Evolutionary conservation across 106 monocot species (phyloP).

Genomic region (Dioscorea dumetorum): DNA sequence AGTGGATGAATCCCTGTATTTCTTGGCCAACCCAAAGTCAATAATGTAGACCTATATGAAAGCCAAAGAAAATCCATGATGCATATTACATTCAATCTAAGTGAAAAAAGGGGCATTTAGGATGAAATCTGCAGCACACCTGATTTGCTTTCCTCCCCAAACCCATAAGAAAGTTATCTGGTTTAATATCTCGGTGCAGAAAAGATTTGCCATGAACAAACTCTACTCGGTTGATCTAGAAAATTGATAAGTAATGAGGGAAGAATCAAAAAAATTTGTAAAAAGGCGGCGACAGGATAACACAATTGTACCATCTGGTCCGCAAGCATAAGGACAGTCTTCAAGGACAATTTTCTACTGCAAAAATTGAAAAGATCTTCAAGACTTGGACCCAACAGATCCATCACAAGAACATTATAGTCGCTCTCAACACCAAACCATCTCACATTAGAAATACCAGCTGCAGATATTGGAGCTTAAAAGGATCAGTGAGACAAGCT

Average conservation of each 20-base stretch:
- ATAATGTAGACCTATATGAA: conserved; percentile 19
- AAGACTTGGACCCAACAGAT: conserved; percentile 32
- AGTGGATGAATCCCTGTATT: conserved; percentile 27
- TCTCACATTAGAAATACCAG: conserved; percentile 28
- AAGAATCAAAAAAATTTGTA: background rate
- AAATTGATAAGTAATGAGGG: background rate
- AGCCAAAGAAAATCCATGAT: background rate
- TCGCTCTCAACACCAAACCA: conserved; percentile 37
- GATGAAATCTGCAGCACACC: conserved; percentile 7
- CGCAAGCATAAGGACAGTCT: conserved; percentile 32
- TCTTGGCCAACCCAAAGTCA: conserved; percentile 41
- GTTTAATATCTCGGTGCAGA: conserved; percentile 34
- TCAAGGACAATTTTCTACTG: conserved; percentile 24
- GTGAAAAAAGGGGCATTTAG: background rate
- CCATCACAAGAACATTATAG: conserved; percentile 35
- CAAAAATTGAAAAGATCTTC: conserved; percentile 41
- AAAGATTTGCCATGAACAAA: conserved; percentile 32
- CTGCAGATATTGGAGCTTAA: conserved; percentile 3
- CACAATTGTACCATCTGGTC: conserved; percentile 26
- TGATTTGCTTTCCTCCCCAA: conserved; percentile 33
- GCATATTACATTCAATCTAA: background rate
- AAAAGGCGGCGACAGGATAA: background rate
- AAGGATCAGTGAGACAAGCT: too few relatives aligned
- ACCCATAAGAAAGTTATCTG: conserved; percentile 44
- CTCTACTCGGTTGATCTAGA: conserved; percentile 27